Conservation (phyloP, 805 yeast genomes). For the Alloascoidea africana region DNA sequence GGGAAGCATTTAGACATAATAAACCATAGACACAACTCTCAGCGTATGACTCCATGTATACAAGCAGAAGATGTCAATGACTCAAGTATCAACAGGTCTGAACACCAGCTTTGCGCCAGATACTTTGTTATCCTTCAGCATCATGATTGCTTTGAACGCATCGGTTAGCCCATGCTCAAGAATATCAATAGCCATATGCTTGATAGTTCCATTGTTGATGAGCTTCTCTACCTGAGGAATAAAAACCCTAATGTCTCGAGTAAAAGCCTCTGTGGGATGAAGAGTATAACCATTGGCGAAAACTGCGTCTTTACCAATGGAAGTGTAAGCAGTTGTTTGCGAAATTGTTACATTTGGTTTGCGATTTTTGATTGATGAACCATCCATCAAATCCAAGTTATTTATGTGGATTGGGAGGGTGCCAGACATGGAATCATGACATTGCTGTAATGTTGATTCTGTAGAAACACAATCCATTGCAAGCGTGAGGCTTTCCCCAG, state of each 20-base stretch:
- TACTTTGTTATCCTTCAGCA: neutral
- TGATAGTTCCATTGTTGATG: neutral
- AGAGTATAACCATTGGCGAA: neutral
- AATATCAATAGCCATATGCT: neutral
- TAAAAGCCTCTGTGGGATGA: too few species aligned
- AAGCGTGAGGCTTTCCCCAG: conserved; percentile 1
- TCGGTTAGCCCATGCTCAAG: neutral
- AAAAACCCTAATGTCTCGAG: too few species aligned
- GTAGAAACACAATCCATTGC: conserved; percentile 6
- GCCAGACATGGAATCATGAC: neutral
- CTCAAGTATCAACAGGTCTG: conserved; percentile 9
- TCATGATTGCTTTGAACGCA: neutral
- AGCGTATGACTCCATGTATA: too few species aligned
- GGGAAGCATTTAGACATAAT: too few species aligned
- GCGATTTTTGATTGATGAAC: neutral
- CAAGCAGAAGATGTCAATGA: too few species aligned
- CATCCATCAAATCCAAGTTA: neutral
- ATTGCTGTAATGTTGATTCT: conserved; percentile 1
- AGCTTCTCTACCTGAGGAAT: neutral
- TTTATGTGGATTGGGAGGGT: neutral
- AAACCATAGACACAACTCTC: too few species aligned
- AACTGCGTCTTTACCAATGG: neutral
- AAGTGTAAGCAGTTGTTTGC: neutral
- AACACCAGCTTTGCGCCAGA: neutral
- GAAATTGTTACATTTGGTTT: conserved; percentile 1